Percentiles rank a stretch among this genome's conserved stretches.
Evolutionary conservation across 176 grass and related monocot genomes (phyloP).

Genomic region (Avena atlantica): DNA sequence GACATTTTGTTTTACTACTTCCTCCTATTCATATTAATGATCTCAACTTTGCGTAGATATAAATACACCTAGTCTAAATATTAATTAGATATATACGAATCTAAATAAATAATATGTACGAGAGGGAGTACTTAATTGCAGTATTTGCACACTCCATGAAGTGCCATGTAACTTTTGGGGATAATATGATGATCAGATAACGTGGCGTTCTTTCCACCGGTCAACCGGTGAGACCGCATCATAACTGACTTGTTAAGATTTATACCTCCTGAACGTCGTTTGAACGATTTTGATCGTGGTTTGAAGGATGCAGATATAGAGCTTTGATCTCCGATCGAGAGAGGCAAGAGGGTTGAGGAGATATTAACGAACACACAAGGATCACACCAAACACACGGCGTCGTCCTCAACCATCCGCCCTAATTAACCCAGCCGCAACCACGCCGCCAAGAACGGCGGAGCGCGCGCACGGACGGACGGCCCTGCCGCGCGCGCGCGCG

Average conservation of each 20-base stretch:
- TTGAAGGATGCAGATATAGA: background rate
- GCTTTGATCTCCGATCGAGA: background rate
- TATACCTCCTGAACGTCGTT: background rate
- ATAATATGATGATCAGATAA: no score
- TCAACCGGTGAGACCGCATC: no score
- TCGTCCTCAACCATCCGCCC: conserved; percentile 19
- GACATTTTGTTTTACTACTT: no score
- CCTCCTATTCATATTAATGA: no score
- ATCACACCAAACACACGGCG: background rate
- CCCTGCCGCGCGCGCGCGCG: background rate
- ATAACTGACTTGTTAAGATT: background rate
- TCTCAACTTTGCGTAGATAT: no score
- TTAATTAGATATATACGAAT: no score
- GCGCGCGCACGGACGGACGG: background rate
- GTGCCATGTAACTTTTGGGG: no score
- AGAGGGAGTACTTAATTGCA: no score
- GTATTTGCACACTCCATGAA: no score
- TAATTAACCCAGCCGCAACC: background rate
- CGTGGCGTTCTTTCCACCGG: no score
- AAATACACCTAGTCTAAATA: no score
- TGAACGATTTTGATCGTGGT: background rate
- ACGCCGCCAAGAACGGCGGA: conserved; percentile 45
- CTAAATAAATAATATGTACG: no score
- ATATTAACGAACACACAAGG: background rate
- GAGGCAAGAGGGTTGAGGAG: background rate